phyloP scores from a whole-genome alignment of 108 stramenopile genomes.

The Cyclotella atomus region DNA sequence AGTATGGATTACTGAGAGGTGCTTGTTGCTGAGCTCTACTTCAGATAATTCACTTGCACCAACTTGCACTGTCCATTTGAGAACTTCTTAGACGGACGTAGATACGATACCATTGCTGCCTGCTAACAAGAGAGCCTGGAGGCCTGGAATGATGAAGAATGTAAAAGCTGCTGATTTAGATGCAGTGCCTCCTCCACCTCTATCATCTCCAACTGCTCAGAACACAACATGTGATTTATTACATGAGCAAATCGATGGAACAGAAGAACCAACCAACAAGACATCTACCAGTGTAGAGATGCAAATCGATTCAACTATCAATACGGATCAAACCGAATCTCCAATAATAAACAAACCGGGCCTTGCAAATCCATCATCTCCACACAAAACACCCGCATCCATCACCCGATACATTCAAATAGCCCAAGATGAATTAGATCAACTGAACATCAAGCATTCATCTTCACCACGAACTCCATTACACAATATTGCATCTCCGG shows the following conservation, averaged over 20 bases:
- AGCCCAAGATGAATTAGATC: constrained; percentile 12
- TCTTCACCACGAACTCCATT: constrained; percentile 1
- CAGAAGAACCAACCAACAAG: too few relatives aligned
- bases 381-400: background rate
- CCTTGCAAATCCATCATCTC: background rate
- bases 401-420: constrained; percentile 5
- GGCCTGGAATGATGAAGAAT: background rate
- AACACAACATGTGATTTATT: background rate
- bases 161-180: background rate
- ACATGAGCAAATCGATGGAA: too few relatives aligned
- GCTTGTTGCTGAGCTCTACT: too few relatives aligned
- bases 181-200: constrained; percentile 1
- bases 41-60: too few relatives aligned
- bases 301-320: too few relatives aligned
- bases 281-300: too few relatives aligned
- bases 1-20: too few relatives aligned
- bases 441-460: background rate
- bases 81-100: too few relatives aligned
- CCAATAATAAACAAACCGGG: background rate
- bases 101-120: too few relatives aligned
- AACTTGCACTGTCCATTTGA: too few relatives aligned
- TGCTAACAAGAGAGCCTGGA: background rate
- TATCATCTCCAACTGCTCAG: background rate
- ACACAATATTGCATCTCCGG: background rate
- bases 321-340: background rate